Evolutionary conservation across 805 yeast species (phyloP).

Genomic region (Saccharomycopsis capsularis): DNA sequence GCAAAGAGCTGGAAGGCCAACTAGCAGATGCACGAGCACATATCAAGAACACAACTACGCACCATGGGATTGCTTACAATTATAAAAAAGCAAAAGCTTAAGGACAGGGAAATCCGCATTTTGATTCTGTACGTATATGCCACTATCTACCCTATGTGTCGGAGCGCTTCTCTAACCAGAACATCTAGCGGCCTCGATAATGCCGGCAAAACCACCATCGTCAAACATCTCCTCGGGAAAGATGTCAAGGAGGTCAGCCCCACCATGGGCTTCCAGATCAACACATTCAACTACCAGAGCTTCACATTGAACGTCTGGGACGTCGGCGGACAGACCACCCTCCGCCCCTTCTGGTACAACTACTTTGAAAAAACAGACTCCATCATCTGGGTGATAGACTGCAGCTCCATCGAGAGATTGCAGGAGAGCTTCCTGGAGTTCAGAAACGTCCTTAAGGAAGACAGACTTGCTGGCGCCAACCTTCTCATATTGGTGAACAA

Average conservation of each 20-base stretch:
- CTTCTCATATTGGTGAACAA: constrained; percentile 71
- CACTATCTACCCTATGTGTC: too few species aligned
- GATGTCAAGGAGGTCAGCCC: constrained; percentile 61
- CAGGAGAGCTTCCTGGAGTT: constrained; percentile 62
- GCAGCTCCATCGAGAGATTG: constrained; percentile 50
- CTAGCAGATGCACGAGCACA: too few species aligned
- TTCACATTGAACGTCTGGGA: constrained; percentile 68
- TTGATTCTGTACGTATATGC: constrained; percentile 47
- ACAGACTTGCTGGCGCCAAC: constrained; percentile 60
- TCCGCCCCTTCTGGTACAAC: constrained; percentile 89
- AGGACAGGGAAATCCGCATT: constrained; percentile 70
- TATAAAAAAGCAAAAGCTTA: constrained; percentile 72
- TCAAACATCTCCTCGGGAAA: constrained; percentile 47
- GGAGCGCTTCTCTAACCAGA: not conserved
- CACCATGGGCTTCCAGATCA: constrained; percentile 84
- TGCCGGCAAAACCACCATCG: constrained; percentile 85
- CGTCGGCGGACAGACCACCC: constrained; percentile 81
- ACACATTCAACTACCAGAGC: constrained; percentile 41
- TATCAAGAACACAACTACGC: too few species aligned
- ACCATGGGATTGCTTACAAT: constrained; percentile 82
- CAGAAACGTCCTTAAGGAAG: constrained; percentile 53
- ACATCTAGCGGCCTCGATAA: constrained; percentile 65
- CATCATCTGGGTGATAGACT: constrained; percentile 83
- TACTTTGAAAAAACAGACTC: constrained; percentile 79
- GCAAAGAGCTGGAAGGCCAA: too few species aligned